Percentiles rank a stretch among this genome's conserved stretches.
Evolutionary conservation across 805 yeast genomes (phyloP).

Genomic region (Ogataea nitratoaversa): DNA sequence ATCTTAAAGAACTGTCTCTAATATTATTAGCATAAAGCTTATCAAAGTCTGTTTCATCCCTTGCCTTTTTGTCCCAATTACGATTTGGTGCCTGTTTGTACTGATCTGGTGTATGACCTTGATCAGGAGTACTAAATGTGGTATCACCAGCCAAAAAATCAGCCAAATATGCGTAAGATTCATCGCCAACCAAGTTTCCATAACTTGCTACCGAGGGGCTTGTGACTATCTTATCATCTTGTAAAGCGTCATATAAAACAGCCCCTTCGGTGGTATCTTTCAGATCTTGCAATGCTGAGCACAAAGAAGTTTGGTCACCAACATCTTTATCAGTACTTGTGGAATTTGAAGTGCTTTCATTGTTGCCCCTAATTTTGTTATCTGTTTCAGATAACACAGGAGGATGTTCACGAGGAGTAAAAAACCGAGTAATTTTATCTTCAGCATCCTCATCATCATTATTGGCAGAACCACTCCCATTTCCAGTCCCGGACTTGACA

Average conservation of each 20-base stretch:
- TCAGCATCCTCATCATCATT: conserved; percentile 9
- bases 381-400: conserved; percentile 6
- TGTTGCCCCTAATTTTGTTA: too few relatives aligned
- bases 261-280: conserved; percentile 18
- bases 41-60: conserved; percentile 22
- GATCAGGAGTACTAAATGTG: background rate
- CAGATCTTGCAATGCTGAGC: conserved; percentile 25
- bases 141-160: conserved; percentile 28
- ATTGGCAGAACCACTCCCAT: background rate
- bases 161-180: conserved; percentile 43
- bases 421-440: conserved; percentile 4
- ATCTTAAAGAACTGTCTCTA: conserved; percentile 32
- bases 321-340: too few relatives aligned
- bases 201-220: conserved; percentile 11
- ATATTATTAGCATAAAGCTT: conserved; percentile 18
- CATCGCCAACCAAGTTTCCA: conserved; percentile 25
- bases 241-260: conserved; percentile 12
- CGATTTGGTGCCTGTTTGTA: background rate
- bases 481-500: background rate
- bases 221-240: conserved; percentile 12
- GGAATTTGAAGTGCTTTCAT: too few relatives aligned
- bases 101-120: background rate
- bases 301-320: conserved; percentile 19
- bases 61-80: background rate
- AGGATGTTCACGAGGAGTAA: conserved; percentile 17